These are phyloP conservation scores for Lithospermum erythrorhizon DNA, from an alignment of 257 asterid genomes.

Conservation along the genomic window DNA sequence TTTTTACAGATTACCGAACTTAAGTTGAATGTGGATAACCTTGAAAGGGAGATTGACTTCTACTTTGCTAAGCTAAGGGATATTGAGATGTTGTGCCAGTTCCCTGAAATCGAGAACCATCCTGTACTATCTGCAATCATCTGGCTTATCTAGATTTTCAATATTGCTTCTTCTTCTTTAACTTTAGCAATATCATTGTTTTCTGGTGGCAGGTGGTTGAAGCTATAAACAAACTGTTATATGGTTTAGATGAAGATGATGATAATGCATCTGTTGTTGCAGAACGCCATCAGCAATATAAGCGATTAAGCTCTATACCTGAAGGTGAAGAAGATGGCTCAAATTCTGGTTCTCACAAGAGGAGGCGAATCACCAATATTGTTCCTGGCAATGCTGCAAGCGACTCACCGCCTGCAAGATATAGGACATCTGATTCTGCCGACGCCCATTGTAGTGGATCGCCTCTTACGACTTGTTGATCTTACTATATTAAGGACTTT, in stretches of 20 bases:
- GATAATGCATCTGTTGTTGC: slow-evolving; percentile 53
- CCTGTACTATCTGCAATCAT: slow-evolving; percentile 40
- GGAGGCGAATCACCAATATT: slow-evolving; percentile 53
- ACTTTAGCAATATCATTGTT: background rate
- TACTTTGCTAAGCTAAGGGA: slow-evolving; percentile 83
- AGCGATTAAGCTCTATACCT: slow-evolving; percentile 19
- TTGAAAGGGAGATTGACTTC: slow-evolving; percentile 91
- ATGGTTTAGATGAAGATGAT: slow-evolving; percentile 66
- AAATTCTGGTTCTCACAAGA: slow-evolving; percentile 58
- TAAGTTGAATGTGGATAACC: slow-evolving; percentile 69
- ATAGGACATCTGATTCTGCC: slow-evolving; percentile 54
- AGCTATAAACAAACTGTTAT: slow-evolving; percentile 53
- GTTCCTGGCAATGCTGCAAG: slow-evolving; percentile 73
- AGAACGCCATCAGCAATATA: slow-evolving; percentile 42
- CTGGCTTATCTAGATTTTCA: background rate
- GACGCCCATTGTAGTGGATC: slow-evolving; percentile 85
- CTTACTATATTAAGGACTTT: background rate
- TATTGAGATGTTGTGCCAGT: slow-evolving; percentile 72
- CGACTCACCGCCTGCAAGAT: slow-evolving; percentile 60
- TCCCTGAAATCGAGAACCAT: slow-evolving; percentile 47
- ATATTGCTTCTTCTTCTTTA: background rate
- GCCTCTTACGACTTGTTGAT: slow-evolving; percentile 58
- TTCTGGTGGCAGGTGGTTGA: slow-evolving; percentile 42
- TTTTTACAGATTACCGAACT: slow-evolving; percentile 58
- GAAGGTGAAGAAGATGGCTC: slow-evolving; percentile 39